These are phyloP conservation scores for Candida pini DNA, from an alignment of 805 yeast genomes.

Conservation along the genomic window DNA sequence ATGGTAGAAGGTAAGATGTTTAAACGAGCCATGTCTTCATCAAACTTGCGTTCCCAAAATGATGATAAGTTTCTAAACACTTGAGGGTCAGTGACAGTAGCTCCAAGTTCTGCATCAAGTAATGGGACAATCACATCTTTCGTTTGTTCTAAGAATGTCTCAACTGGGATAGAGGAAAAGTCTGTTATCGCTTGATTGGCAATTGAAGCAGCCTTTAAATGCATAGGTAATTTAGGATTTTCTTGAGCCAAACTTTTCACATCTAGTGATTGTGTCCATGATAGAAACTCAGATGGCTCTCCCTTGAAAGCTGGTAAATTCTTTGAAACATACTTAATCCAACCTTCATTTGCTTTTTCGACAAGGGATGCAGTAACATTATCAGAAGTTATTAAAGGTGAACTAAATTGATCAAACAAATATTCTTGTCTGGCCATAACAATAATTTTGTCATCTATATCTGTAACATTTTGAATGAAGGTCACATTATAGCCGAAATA, in stretches of 20 bases:
- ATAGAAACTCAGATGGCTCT: slow-evolving; percentile 33
- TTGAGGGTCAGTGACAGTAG: slow-evolving; percentile 75
- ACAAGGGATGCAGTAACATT: slow-evolving; percentile 33
- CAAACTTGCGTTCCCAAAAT: slow-evolving; percentile 82
- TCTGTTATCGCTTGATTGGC: slow-evolving; percentile 44
- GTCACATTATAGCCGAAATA: slow-evolving; percentile 85
- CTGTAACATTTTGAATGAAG: slow-evolving; percentile 97
- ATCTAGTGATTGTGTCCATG: slow-evolving; percentile 51
- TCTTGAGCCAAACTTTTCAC: slow-evolving; percentile 41
- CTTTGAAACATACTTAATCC: slow-evolving; percentile 42
- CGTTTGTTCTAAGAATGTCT: slow-evolving; percentile 41
- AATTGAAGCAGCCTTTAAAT: slow-evolving; percentile 52
- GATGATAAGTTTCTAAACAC: slow-evolving; percentile 79
- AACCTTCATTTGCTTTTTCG: slow-evolving; percentile 36
- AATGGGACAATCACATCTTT: slow-evolving; percentile 72
- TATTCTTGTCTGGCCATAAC: slow-evolving; percentile 88
- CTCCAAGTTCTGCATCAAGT: slow-evolving; percentile 68
- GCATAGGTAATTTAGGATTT: slow-evolving; percentile 87
- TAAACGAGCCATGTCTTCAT: slow-evolving; percentile 77
- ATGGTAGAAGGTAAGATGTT: slow-evolving; percentile 82
- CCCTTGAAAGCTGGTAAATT: slow-evolving; percentile 45
- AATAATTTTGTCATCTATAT: slow-evolving; percentile 95
- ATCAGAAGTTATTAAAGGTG: slow-evolving; percentile 22
- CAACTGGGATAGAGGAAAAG: slow-evolving; percentile 19
- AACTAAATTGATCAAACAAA: slow-evolving; percentile 59